Evolutionary conservation across 1,284 basidiomycete species (phyloP), one percentile per base, ranked within the genome.

Genomic region (Pseudozyma thailandica): DNA sequence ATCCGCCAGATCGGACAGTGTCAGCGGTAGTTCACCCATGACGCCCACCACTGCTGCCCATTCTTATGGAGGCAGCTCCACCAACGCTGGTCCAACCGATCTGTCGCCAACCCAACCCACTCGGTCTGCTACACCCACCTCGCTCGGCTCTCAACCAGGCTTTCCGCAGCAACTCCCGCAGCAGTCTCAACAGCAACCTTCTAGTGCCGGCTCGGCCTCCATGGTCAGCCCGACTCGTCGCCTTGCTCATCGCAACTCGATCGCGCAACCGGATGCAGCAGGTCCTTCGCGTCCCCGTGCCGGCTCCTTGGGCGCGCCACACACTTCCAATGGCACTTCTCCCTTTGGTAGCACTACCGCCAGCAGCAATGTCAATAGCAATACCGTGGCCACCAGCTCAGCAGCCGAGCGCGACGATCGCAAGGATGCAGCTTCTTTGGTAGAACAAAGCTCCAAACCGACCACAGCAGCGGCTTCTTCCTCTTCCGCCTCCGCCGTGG

Each of bases 181-280:
- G 38, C 46, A 42, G 21, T 45, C 45, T 42, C 52, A 46, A 41
- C 56, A 51, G 38, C 53, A 52, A 18, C 51, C 60, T 15, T 52
- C 39, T 12, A 53, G 59, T 18, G 59, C 65, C 6, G 53, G 54
- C 8, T 47, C 56, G 15, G 12, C 44, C 41, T 55, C 51, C 28
- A 53, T 64, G 47, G 61, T 71, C 42, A 71, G 68, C 16, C 68
- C 68, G 1, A 71, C 68, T 3, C 56, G 68, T 28, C 56, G 68
- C 48, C 57, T 71, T n/a, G 68, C 68, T 3, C 68, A 71, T 20
- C 68, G 60, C 15, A 59, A 71, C 43, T 41, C 58, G 13, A 26
- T 59, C 8, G 48, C 66, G 12, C 50, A 58, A 23, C 49, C 56
- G n/a, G 60, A 63, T 6, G 26, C 48, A 16, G 48, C 53, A 10